Percentiles rank a stretch among this genome's conserved stretches.
These are phyloP conservation scores for Sphaerulina populicola DNA, from an alignment of 2,329 filamentous ascomycete genomes.

Conservation along the genomic window DNA sequence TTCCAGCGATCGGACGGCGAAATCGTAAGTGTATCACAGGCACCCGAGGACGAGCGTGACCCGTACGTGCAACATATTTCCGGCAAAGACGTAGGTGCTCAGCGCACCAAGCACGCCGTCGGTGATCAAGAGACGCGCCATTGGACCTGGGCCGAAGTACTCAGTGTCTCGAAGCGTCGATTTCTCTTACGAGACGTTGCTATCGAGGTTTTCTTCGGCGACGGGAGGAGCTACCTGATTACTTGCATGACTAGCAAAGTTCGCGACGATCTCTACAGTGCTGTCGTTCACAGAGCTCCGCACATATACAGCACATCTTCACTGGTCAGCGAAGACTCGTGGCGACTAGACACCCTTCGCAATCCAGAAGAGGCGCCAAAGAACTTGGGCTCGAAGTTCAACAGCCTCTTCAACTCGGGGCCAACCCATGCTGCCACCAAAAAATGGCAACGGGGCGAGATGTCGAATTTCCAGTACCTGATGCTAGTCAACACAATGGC, in stretches of 20 bases:
- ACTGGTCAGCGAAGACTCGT: conserved; percentile 68
- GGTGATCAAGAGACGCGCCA: conserved; percentile 72
- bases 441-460: conserved; percentile 85
- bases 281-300: conserved; percentile 69
- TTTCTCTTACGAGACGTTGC: conserved; percentile 94
- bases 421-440: conserved; percentile 77
- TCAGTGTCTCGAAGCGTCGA: conserved; percentile 89
- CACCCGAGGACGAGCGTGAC: conserved; percentile 82
- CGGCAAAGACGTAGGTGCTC: conserved; percentile 58
- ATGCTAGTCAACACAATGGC: conserved; percentile 99
- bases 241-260: conserved; percentile 67
- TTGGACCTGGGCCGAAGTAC: conserved; percentile 91
- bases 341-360: conserved; percentile 80
- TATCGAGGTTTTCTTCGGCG: conserved; percentile 95
- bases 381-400: conserved; percentile 76
- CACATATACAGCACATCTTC: conserved; percentile 59
- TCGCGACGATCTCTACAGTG: conserved; percentile 72
- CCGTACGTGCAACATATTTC: conserved; percentile 92
- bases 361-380: conserved; percentile 56
- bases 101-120: conserved; percentile 40
- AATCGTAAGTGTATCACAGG: conserved; percentile 94
- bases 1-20: conserved; percentile 93
- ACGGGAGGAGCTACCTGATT: conserved; percentile 87
- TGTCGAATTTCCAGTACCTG: conserved; percentile 97
- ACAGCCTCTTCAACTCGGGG: conserved; percentile 79